A percentile compares a stretch with the other conserved stretches of the same genome.
These are phyloP conservation scores for Penicillium waksmanii DNA, from an alignment of 495 filamentous ascomycete species.

Conservation along the genomic window DNA sequence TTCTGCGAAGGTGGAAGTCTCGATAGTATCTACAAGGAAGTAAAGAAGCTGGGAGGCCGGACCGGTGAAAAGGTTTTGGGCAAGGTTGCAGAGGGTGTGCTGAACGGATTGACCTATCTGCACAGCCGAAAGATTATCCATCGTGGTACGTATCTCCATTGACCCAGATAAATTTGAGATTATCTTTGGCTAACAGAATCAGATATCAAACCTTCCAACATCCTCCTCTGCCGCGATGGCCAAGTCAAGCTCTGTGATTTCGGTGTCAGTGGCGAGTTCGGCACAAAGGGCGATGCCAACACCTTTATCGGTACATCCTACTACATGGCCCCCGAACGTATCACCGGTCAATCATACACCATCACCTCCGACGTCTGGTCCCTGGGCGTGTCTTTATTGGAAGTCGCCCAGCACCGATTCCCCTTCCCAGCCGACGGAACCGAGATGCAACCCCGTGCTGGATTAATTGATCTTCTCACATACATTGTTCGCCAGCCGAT, in stretches of 20 bases:
- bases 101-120: slow-evolving; percentile 95
- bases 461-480: slow-evolving; percentile 90
- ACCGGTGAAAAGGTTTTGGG: slow-evolving; percentile 98
- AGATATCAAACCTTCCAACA: slow-evolving; percentile 99
- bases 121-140: slow-evolving; percentile 97
- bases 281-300: slow-evolving; percentile 97
- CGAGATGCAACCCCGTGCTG: slow-evolving; percentile 84
- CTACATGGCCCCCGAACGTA: slow-evolving; percentile 98
- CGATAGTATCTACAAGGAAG: slow-evolving; percentile 94
- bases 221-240: slow-evolving; percentile 87
- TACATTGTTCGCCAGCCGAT: slow-evolving; percentile 97
- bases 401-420: slow-evolving; percentile 97
- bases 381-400: slow-evolving; percentile 90
- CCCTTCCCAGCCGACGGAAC: slow-evolving; percentile 97
- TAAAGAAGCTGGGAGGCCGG: slow-evolving; percentile 90
- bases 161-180: neutral
- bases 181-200: slow-evolving; percentile 7
- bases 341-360: slow-evolving; percentile 95
- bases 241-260: slow-evolving; percentile 98
- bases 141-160: slow-evolving; percentile 54
- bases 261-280: slow-evolving; percentile 95
- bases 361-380: slow-evolving; percentile 99
- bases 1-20: slow-evolving; percentile 97
- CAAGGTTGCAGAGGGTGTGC: slow-evolving; percentile 93
- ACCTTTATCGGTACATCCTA: slow-evolving; percentile 99